Base-by-base conservation (phyloP, 2,329 filamentous ascomycete genomes). In the Calonectria hongkongensis region DNA sequence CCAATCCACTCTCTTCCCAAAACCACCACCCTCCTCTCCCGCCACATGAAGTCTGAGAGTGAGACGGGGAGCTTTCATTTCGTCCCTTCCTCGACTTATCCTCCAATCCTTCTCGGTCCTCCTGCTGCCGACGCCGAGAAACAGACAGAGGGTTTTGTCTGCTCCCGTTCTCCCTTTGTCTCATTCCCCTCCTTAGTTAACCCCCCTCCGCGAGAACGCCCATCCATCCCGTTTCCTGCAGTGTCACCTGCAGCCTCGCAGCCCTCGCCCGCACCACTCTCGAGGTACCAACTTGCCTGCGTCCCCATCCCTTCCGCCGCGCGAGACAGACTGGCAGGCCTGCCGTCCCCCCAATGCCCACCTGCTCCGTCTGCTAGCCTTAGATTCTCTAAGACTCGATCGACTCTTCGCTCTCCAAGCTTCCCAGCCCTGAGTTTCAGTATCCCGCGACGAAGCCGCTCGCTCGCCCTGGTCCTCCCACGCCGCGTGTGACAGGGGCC, bases 31-130 rank as follows among this genome's bases (percentile, higher is more conserved):
- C 51, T 56, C 54, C 70, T 70, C 76, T 60, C 68, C 73, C 63
- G 63, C 69, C 54, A 74, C 67, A 75, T 72, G 64, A 74, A 70
- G 71, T 70, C 71, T 69, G 74, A 76, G 70, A 75, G 71, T 66
- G 64, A 72, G 74, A 76, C 73, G 72, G 68, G 68, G 62, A 72
- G 71, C 58, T 64, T 74, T 48, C 69, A 54, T 33, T 67, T 48
- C 64, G 64, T 69, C 70, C 50, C 43, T 75, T 47, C 68, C 64
- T 69, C 63, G 51, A 72, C 36, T 68, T 63, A 65, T 72, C 68
- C 54, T 74, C 65, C 66, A 66, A 51, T 51, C 66, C 58, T 28
- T 47, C 58, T 47, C 41, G 25, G 41, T 39, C 27, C 36, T 73
- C 47, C 62, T 70, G 33, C 54, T 41, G 48, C 68, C 72, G 60